Evolutionary conservation across 306 rosid species (phyloP).

Genomic region (Leucaena leucocephala): DNA sequence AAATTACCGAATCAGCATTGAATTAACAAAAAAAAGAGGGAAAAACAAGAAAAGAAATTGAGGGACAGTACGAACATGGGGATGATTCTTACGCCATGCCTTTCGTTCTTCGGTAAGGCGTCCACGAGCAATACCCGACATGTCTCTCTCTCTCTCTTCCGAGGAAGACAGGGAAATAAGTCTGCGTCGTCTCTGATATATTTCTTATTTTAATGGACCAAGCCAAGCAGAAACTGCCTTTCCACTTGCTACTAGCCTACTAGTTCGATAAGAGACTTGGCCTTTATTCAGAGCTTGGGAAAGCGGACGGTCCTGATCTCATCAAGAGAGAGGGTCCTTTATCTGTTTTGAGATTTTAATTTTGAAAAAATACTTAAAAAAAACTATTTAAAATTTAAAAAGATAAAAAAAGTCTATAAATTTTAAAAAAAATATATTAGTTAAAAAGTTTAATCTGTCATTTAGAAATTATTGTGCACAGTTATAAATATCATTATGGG

Average conservation of each 20-base stretch:
- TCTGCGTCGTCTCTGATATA: not conserved
- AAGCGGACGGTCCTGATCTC: constrained; percentile 55
- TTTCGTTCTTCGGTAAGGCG: constrained; percentile 91
- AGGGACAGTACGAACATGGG: constrained; percentile 67
- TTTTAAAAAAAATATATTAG: too few species aligned
- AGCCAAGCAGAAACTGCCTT: constrained; percentile 1
- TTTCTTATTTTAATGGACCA: constrained; percentile 2
- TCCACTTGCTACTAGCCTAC: not conserved
- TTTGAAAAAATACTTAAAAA: too few species aligned
- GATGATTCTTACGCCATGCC: constrained; percentile 95
- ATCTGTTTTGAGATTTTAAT: not conserved
- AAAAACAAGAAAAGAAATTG: not conserved
- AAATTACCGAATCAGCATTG: not conserved
- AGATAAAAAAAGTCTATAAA: too few species aligned
- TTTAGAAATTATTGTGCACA: too few species aligned
- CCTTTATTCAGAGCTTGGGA: not conserved
- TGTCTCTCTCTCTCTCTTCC: constrained; percentile 5
- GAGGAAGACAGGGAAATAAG: constrained; percentile 21
- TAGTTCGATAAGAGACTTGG: not conserved
- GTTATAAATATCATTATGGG: too few species aligned
- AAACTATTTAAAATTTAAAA: too few species aligned
- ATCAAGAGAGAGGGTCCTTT: constrained; percentile 15
- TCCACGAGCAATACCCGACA: constrained; percentile 91
- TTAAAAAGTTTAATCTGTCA: too few species aligned
- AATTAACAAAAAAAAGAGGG: not conserved